Base-by-base conservation (phyloP, 768 basidiomycete species). In the Clitopilus passeckerianus region DNA sequence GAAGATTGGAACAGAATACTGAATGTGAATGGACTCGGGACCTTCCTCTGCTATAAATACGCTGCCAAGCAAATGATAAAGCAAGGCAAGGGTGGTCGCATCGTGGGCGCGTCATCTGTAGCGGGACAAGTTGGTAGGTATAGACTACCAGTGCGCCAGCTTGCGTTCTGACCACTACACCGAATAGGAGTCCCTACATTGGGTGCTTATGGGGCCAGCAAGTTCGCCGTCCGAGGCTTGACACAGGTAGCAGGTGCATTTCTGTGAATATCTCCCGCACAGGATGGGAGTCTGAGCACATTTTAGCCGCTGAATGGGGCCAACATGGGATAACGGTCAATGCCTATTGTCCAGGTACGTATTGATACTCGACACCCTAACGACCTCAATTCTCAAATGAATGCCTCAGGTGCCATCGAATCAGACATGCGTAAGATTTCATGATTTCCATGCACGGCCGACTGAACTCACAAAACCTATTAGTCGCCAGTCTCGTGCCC, bases 101-200 rank as follows among this genome's bases (percentile, higher is more conserved):
- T 80, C 23, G 71, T 80, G 18, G 78, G 78, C 12, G 77, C 77
- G 0, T 73, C 70, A 9, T 82, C 79, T 5, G 60, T 75, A 0
- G 71, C 68, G 0, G 78, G 77, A 20, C 74, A 75, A 60, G 35
- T 55, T 72, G 75, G 75, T 66, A 33, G 12, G 57, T 44, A 56
- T 16, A 18, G 2, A 30, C 35, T 15, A 52, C 14, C 27, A 34
- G 9, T 1, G 4, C 35, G 33, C 24, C 24, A 8, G 23, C 27
- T 24, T 16, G 22, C 1, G 16, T 33, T 6, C 27, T 30, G 27
- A 30, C 7, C 27, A 30, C 7, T 7, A 3, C 27, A 4, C 7
- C 27, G 7, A 66, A 67, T 66, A 4, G 57, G 50, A 16, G 30
- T 34, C 2, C 23, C 60, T 15, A 55, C 34, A 34, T 20, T 65